These are phyloP conservation scores for Yamadazyma takamatsuzukensis DNA, from an alignment of 805 yeast species.

Conservation along the genomic window DNA sequence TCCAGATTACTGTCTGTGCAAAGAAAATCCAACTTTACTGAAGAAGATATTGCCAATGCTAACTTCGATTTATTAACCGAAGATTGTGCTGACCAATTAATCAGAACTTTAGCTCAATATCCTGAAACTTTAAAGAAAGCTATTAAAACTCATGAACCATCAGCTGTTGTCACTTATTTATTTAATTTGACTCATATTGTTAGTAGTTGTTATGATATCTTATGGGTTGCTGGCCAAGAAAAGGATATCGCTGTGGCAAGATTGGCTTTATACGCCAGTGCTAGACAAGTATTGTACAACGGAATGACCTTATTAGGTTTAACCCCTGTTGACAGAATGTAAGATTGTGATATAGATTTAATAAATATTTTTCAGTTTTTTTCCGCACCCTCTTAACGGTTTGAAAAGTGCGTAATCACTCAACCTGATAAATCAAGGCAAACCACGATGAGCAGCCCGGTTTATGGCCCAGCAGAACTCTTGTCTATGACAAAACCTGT, in stretches of 20 bases:
- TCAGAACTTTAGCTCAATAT: slow-evolving; percentile 80
- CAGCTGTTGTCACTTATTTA: slow-evolving; percentile 89
- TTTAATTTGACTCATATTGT: slow-evolving; percentile 91
- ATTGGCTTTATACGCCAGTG: slow-evolving; percentile 84
- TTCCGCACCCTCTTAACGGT: too few species aligned
- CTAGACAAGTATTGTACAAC: slow-evolving; percentile 82
- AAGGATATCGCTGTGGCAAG: slow-evolving; percentile 84
- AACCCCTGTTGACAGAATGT: slow-evolving; percentile 99
- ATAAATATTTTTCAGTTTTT: too few species aligned
- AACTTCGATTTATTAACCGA: slow-evolving; percentile 64
- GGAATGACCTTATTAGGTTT: slow-evolving; percentile 89
- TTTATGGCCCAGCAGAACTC: too few species aligned
- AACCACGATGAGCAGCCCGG: too few species aligned
- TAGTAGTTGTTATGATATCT: slow-evolving; percentile 90
- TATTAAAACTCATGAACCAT: slow-evolving; percentile 81
- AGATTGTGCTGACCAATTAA: slow-evolving; percentile 64
- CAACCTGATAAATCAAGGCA: too few species aligned
- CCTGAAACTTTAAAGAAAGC: slow-evolving; percentile 89
- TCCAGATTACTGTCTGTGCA: slow-evolving; percentile 93
- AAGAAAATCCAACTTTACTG: slow-evolving; percentile 61
- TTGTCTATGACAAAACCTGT: neutral
- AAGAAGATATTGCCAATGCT: slow-evolving; percentile 43
- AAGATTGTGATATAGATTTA: too few species aligned
- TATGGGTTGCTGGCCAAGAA: slow-evolving; percentile 97
- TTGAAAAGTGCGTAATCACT: too few species aligned